phyloP scores from a whole-genome alignment of 1,284 basidiomycete species.

The Malassezia globosa region DNA sequence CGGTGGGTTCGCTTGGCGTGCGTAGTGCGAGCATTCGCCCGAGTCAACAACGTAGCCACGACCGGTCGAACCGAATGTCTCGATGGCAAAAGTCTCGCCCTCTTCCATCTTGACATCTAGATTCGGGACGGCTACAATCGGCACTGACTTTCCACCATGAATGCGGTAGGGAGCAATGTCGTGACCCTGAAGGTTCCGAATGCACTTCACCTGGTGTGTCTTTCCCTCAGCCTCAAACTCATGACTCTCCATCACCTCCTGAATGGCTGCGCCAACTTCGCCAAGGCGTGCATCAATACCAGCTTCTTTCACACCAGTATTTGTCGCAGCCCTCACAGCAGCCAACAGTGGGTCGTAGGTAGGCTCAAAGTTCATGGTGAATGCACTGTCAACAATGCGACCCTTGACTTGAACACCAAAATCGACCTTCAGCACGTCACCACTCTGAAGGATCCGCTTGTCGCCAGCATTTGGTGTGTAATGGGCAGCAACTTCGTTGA shows the following conservation, averaged over 20 bases:
- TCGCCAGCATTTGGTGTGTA: conserved; percentile 94
- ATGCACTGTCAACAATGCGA: conserved; percentile 86
- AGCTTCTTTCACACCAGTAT: conserved; percentile 64
- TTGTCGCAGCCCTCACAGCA: conserved; percentile 85
- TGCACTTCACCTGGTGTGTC: conserved; percentile 54
- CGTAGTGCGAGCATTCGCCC: conserved; percentile 86
- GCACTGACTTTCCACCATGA: conserved; percentile 63
- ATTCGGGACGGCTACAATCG: conserved; percentile 67
- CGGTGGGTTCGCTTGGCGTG: conserved; percentile 57
- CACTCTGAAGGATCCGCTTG: conserved; percentile 68
- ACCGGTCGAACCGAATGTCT: conserved; percentile 97
- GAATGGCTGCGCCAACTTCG: conserved; percentile 80
- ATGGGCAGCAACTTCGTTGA: conserved; percentile 93
- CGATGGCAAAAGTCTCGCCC: conserved; percentile 96
- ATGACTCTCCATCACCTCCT: conserved; percentile 98
- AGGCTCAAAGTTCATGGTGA: conserved; percentile 79
- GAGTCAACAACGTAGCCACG: conserved; percentile 74
- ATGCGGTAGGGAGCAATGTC: conserved; percentile 43
- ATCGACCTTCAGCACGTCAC: conserved; percentile 92
- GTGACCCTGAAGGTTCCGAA: conserved; percentile 46
- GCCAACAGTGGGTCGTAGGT: conserved; percentile 79
- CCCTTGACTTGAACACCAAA: conserved; percentile 94
- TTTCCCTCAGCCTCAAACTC: conserved; percentile 86
- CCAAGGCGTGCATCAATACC: conserved; percentile 91
- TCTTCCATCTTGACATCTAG: conserved; percentile 95